These are phyloP conservation scores for Sabuloglossum arenarium DNA, from an alignment of 495 filamentous ascomycete genomes.

Conservation along the genomic window DNA sequence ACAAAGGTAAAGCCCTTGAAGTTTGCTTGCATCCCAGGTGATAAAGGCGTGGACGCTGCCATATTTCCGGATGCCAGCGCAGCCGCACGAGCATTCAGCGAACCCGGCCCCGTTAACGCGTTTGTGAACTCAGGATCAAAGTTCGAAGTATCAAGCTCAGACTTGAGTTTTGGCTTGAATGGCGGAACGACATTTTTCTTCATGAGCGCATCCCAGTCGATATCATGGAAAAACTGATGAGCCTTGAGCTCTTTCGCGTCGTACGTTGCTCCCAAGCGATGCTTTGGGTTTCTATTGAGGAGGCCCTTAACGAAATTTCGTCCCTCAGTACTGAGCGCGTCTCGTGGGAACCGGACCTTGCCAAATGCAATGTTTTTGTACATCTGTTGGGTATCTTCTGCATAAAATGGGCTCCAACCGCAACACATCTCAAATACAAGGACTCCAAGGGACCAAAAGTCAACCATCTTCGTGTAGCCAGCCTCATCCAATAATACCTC, in stretches of 20 bases:
- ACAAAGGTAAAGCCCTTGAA: slow-evolving; percentile 98
- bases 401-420: slow-evolving; percentile 97
- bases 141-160: slow-evolving; percentile 86
- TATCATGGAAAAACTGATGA: slow-evolving; percentile 84
- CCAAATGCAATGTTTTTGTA: slow-evolving; percentile 99
- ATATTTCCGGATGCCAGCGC: slow-evolving; percentile 55
- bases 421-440: slow-evolving; percentile 99
- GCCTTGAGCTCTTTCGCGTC: slow-evolving; percentile 90
- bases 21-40: slow-evolving; percentile 88
- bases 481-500: slow-evolving; percentile 89
- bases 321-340: slow-evolving; percentile 82
- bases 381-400: slow-evolving; percentile 98
- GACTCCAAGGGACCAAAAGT: slow-evolving; percentile 97
- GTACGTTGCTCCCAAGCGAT: slow-evolving; percentile 72
- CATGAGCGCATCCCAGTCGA: slow-evolving; percentile 71
- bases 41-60: slow-evolving; percentile 71
- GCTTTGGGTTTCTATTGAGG: slow-evolving; percentile 90
- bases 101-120: slow-evolving; percentile 61
- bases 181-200: slow-evolving; percentile 90
- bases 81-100: slow-evolving; percentile 71
- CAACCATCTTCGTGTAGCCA: slow-evolving; percentile 99
- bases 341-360: slow-evolving; percentile 88
- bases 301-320: slow-evolving; percentile 96
- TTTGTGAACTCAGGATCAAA: slow-evolving; percentile 98
- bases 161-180: slow-evolving; percentile 93